These are phyloP conservation scores for Schizonepeta tenuifolia DNA, from an alignment of 257 asterid species.

Conservation along the genomic window DNA sequence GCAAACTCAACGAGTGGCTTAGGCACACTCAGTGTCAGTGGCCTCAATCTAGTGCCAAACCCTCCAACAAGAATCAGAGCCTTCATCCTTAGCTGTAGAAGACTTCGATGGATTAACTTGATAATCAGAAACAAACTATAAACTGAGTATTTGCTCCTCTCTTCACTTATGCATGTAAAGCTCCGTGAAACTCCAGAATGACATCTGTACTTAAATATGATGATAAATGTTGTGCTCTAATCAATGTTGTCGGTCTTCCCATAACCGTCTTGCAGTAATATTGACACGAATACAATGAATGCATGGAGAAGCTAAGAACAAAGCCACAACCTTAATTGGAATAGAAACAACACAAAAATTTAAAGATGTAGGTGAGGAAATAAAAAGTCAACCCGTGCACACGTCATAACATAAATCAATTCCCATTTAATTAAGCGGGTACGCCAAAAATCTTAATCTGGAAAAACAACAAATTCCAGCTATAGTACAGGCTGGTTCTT, in stretches of 20 bases:
- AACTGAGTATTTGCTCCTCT: slow-evolving; percentile 25
- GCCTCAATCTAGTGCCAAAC: slow-evolving; percentile 96
- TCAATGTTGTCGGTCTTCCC: slow-evolving; percentile 47
- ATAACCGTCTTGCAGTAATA: slow-evolving; percentile 38
- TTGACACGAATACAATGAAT: slow-evolving; percentile 43
- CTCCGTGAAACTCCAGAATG: slow-evolving; percentile 43
- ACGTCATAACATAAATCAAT: slow-evolving; percentile 32
- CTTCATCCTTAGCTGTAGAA: slow-evolving; percentile 64
- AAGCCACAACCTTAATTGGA: slow-evolving; percentile 28
- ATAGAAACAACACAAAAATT: slow-evolving; percentile 25
- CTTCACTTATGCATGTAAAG: slow-evolving; percentile 43
- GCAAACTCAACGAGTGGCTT: slow-evolving; percentile 98
- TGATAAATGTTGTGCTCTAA: slow-evolving; percentile 45
- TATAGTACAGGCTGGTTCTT: slow-evolving; percentile 53
- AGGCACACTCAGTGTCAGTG: slow-evolving; percentile 87
- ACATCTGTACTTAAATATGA: slow-evolving; percentile 51
- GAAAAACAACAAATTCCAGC: slow-evolving; percentile 62
- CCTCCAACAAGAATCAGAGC: slow-evolving; percentile 98
- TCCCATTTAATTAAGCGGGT: slow-evolving; percentile 30
- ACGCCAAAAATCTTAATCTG: slow-evolving; percentile 35
- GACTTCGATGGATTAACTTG: slow-evolving; percentile 31
- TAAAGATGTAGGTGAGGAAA: slow-evolving; percentile 33
- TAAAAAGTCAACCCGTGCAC: slow-evolving; percentile 31
- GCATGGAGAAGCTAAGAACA: slow-evolving; percentile 42
- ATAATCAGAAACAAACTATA: slow-evolving; percentile 31